Conservation (phyloP, 1,284 basidiomycete genomes). For the Moesziomyces globuligerus region DNA sequence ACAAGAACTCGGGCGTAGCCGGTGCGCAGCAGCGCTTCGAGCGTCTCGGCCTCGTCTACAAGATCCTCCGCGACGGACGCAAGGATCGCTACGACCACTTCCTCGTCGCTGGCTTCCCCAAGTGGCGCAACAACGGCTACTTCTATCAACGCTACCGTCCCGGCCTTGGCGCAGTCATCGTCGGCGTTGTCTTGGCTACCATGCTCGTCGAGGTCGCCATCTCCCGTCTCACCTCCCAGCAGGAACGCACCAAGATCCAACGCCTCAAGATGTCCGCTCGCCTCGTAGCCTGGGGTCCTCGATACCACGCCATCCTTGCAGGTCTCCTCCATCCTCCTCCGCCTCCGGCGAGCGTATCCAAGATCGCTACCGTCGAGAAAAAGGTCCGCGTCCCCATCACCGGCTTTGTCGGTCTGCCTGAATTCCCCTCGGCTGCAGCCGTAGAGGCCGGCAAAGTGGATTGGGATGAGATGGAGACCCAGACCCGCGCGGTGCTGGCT, state of each 20-base stretch:
- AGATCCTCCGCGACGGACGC: conserved; percentile 63
- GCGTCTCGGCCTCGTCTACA: conserved; percentile 61
- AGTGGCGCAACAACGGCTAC: conserved; percentile 63
- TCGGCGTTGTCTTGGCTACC: conserved; percentile 46
- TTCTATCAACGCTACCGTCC: conserved; percentile 63
- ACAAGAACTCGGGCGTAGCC: conserved; percentile 55
- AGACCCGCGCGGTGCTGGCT: conserved; percentile 35
- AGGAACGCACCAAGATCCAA: conserved; percentile 49
- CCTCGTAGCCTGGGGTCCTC: conserved; percentile 58
- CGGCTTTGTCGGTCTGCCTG: conserved; percentile 53
- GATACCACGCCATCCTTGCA: conserved; percentile 46
- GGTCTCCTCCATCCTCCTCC: conserved; percentile 1
- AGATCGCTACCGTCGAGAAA: conserved; percentile 37
- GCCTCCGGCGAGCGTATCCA: conserved; percentile 2
- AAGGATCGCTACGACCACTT: conserved; percentile 66
- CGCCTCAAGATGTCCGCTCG: conserved; percentile 49
- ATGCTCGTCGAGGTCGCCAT: conserved; percentile 42
- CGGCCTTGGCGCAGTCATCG: conserved; percentile 47
- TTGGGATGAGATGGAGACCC: conserved; percentile 59
- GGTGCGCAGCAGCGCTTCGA: conserved; percentile 62
- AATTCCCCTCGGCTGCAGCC: conserved; percentile 19
- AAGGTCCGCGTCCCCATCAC: conserved; percentile 61
- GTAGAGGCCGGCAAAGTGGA: conserved; percentile 37
- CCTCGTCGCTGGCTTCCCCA: conserved; percentile 62
- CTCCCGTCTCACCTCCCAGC: conserved; percentile 39